Evolutionary conservation across 148 eudicot species (phyloP), one percentile per base, ranked within the genome.

Genomic region (Simmondsia chinensis): DNA sequence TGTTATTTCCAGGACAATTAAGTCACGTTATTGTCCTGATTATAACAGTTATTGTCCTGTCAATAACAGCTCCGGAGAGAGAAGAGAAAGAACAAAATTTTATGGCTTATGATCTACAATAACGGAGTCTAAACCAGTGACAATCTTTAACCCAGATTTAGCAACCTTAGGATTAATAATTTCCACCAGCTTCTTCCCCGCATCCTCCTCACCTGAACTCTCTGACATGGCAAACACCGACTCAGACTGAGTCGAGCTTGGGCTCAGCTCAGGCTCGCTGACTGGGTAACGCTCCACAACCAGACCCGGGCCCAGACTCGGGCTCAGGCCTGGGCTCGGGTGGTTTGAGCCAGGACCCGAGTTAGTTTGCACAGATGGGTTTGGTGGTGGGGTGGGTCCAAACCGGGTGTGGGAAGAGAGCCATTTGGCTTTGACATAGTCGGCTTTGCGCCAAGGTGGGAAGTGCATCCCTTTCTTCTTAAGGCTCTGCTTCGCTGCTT

Each of bases 391-490:
- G 3, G 67, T 34, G 29, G 48, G 15, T 7, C 22, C 17, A 15
- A 59, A 54, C n/a, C 86, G 73, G 24, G 72, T 72, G 14, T 66
- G 71, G 29, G 94, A 66, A 4, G 94, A 62, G 37, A 91, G 86
- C 99, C 99, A 91, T 46, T 85, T 91, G 31, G 95, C 71, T 42
- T 65, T 68, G 19, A 85, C 76, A 39, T 85, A 91, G 41, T 75
- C 95, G 1, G 86, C 82, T 36, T 77, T 82, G 9, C 99, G 67
- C 99, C 99, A 91, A 5, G 99, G 99, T 2, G 99, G 99, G 18
- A 85, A 62, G 36, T 76, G 83, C 94, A 91, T 71, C 1, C 99
- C 95, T 50, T 77, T 82, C 73, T 82, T 91, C 82, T 79, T 85
- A 51, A 91, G 54, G 70, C 95, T 85, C 57, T 70, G 88, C 43